Evolutionary conservation across 257 asterid genomes (phyloP), one percentile per base, ranked within the genome.

Genomic region (Solanum virginianum): DNA sequence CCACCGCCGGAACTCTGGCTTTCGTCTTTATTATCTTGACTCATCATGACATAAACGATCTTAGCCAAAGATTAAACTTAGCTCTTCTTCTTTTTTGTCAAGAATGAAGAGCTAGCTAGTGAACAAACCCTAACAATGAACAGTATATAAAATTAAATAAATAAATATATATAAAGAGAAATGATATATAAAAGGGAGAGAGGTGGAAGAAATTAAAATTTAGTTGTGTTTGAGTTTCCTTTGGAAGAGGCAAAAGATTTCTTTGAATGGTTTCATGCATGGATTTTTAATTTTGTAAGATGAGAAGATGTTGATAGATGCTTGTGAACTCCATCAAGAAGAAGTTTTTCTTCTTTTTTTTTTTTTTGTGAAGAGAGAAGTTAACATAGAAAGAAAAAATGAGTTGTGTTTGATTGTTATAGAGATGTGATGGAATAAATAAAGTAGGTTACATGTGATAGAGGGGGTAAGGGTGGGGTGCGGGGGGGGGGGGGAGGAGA

Each of bases 241-340:
- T 80, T 59, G 3, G 88, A 24, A 83, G 91, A 90, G 93, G 95
- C 85, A 90, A 92, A 65, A 86, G 87, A 87, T 65, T 60, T 65
- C 63, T 83, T 83, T 83, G 80, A 83, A 89, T 90, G 89, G 88
- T 91, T 91, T 94, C 98, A 93, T 93, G 98, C 95, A 91, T 90
- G 92, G 90, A 85, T 89, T 51, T 75, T 77, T 77, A 49, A 51
- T 49, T 71, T 87, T 90, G 90, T 86, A 89, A 85, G 80, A 85
- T 49, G 86, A 84, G 86, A 86, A 72, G 92, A 85, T 86, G 92
- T 88, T 88, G 92, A 92, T 89, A 88, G 90, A 16, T 83, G 80
- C 98, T 86, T 93, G 97, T 92, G 98, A 95, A 86, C 85, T 91
- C 88, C 97, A 92, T 92, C 95, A 93, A 92, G 88, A 88, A 88